These are phyloP conservation scores for Flaveria trinervia DNA, from an alignment of 129 eudicot species.

Conservation along the genomic window DNA sequence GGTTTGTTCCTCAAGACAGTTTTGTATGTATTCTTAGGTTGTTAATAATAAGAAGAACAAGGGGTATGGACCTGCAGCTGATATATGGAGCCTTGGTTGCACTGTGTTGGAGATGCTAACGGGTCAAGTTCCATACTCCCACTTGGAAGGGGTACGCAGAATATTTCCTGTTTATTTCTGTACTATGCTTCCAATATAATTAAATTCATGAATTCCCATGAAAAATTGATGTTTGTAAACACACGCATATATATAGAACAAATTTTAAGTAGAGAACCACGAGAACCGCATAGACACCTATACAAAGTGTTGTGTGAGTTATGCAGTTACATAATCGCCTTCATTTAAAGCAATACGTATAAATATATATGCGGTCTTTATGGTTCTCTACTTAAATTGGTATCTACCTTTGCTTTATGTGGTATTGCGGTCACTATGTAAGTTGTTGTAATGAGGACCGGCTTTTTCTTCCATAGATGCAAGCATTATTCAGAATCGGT, in stretches of 20 bases:
- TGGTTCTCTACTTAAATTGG: not conserved
- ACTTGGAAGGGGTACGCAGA: constrained; percentile 75
- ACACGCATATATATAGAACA: too few species aligned
- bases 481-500: constrained; percentile 87
- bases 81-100: constrained; percentile 97
- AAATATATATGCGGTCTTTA: not conserved
- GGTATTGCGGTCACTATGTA: not conserved
- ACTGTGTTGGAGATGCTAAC: constrained; percentile 94
- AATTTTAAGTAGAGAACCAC: not conserved
- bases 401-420: not conserved
- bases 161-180: constrained; percentile 14
- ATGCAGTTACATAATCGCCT: not conserved
- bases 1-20: not conserved
- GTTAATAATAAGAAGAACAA: constrained; percentile 50
- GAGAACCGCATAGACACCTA: not conserved
- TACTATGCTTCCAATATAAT: not conserved
- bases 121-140: constrained; percentile 70
- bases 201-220: not conserved
- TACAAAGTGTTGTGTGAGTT: not conserved
- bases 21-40: constrained; percentile 50
- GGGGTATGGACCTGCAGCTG: constrained; percentile 90
- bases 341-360: not conserved
- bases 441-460: constrained; percentile 6
- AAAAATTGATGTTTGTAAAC: too few species aligned
- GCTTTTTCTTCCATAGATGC: constrained; percentile 53